These are phyloP conservation scores for Metschnikowia drakensbergensis DNA, from an alignment of 805 yeast genomes.

Conservation along the genomic window DNA sequence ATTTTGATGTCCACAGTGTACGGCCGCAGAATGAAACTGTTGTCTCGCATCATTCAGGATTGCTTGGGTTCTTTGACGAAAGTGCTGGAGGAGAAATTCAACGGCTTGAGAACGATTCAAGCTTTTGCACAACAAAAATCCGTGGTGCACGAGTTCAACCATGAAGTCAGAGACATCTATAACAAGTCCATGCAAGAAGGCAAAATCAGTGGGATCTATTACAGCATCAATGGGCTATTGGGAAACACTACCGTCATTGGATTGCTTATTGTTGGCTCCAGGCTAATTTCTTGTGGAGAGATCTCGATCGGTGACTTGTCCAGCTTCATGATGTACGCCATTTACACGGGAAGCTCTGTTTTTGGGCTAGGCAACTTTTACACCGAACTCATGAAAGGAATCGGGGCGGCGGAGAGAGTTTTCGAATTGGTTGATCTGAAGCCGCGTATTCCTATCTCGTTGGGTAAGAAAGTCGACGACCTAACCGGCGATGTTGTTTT, in stretches of 20 bases:
- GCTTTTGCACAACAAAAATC: conserved; percentile 80
- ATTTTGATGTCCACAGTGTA: conserved; percentile 75
- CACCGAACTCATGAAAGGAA: conserved; percentile 94
- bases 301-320: conserved; percentile 85
- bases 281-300: conserved; percentile 72
- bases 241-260: conserved; percentile 82
- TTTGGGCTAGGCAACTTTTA: conserved; percentile 88
- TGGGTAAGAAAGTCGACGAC: conserved; percentile 49
- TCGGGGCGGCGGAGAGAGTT: conserved; percentile 90
- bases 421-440: conserved; percentile 80
- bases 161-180: conserved; percentile 62
- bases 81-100: conserved; percentile 87
- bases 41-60: conserved; percentile 75
- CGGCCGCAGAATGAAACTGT: conserved; percentile 70
- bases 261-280: conserved; percentile 73
- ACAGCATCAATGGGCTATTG: conserved; percentile 74
- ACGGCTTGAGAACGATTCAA: conserved; percentile 83
- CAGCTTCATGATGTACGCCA: conserved; percentile 92
- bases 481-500: conserved; percentile 58
- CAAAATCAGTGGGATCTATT: conserved; percentile 66
- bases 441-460: conserved; percentile 65
- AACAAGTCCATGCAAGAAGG: conserved; percentile 78
- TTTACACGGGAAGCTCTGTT: conserved; percentile 89
- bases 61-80: conserved; percentile 83
- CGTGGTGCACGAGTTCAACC: conserved; percentile 73